Conservation (phyloP, 768 basidiomycete genomes). For the Inosperma sp. region DNA sequence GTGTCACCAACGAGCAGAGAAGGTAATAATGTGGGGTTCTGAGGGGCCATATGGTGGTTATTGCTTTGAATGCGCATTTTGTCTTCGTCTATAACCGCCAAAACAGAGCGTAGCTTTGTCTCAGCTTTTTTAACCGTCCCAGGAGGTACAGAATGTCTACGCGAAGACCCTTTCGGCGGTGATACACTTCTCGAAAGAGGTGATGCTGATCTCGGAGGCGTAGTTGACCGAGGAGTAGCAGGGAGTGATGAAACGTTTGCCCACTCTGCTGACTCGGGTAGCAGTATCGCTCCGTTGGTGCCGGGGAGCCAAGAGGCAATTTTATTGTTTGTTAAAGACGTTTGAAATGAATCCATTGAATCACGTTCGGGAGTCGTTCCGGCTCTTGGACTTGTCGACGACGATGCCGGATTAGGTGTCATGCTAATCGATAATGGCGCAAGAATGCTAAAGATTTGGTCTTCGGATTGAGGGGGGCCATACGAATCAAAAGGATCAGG, state of each 20-base stretch:
- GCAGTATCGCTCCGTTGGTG: slow-evolving; percentile 30
- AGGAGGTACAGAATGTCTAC: slow-evolving; percentile 51
- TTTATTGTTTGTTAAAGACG: slow-evolving; percentile 28
- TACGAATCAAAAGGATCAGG: slow-evolving; percentile 94
- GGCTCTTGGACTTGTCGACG: slow-evolving; percentile 57
- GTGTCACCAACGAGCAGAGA: slow-evolving; percentile 1
- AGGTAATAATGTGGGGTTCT: slow-evolving; percentile 21
- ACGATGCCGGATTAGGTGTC: slow-evolving; percentile 41
- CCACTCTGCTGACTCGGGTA: slow-evolving; percentile 56
- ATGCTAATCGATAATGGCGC: slow-evolving; percentile 74
- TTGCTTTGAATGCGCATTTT: slow-evolving; percentile 33
- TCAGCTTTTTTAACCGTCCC: slow-evolving; percentile 48
- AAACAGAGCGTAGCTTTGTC: slow-evolving; percentile 67
- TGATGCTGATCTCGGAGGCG: slow-evolving; percentile 42
- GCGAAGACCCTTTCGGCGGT: slow-evolving; percentile 36
- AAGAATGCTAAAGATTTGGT: slow-evolving; percentile 90
- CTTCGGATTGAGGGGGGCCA: slow-evolving; percentile 80
- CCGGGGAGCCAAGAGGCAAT: slow-evolving; percentile 45
- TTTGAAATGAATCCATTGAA: slow-evolving; percentile 28
- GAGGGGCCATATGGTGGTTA: slow-evolving; percentile 7
- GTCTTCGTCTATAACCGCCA: slow-evolving; percentile 67
- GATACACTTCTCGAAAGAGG: slow-evolving; percentile 41
- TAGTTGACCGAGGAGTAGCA: slow-evolving; percentile 47
- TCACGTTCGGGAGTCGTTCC: slow-evolving; percentile 43
- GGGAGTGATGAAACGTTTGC: slow-evolving; percentile 38